Evolutionary conservation across 805 yeast species (phyloP).

Genomic region (Maudiozyma bulderi): DNA sequence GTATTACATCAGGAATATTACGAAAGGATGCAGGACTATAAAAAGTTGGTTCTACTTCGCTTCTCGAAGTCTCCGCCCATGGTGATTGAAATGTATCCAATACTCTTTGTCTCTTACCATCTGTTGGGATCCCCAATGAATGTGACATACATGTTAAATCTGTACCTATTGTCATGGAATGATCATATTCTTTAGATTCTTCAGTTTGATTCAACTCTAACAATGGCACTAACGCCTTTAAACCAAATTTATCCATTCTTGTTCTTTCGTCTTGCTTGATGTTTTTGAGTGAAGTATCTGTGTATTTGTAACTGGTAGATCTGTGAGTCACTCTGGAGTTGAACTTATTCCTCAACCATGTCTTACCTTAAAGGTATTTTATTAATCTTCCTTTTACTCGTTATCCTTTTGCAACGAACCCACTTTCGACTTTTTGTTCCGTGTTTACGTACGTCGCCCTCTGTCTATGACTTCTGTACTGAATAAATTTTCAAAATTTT

Average conservation of each 20-base stretch:
- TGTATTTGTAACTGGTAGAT: too few relatives aligned
- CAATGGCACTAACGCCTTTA: constrained; percentile 26
- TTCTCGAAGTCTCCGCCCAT: constrained; percentile 86
- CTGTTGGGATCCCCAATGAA: constrained; percentile 25
- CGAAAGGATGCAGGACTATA: constrained; percentile 50
- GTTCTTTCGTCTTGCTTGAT: too few relatives aligned
- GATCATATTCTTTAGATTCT: constrained; percentile 17
- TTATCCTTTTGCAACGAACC: too few relatives aligned
- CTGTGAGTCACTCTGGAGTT: too few relatives aligned
- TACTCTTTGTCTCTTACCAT: constrained; percentile 18
- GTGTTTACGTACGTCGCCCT: too few relatives aligned
- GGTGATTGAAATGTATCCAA: constrained; percentile 70
- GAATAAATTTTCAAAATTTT: too few relatives aligned
- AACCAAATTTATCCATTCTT: constrained; percentile 26
- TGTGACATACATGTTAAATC: constrained; percentile 28
- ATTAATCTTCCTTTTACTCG: too few relatives aligned
- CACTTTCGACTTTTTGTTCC: too few relatives aligned
- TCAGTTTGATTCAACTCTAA: constrained; percentile 23
- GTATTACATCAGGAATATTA: constrained; percentile 27
- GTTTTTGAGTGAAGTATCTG: neutral
- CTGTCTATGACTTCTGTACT: too few relatives aligned
- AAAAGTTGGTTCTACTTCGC: constrained; percentile 82
- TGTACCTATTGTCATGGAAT: constrained; percentile 28
- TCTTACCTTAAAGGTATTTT: too few relatives aligned
- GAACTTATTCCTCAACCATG: too few relatives aligned